Evolutionary conservation across 2,329 filamentous ascomycete genomes (phyloP), one percentile per base, ranked within the genome.

Genomic region (Fusarium domesticum): DNA sequence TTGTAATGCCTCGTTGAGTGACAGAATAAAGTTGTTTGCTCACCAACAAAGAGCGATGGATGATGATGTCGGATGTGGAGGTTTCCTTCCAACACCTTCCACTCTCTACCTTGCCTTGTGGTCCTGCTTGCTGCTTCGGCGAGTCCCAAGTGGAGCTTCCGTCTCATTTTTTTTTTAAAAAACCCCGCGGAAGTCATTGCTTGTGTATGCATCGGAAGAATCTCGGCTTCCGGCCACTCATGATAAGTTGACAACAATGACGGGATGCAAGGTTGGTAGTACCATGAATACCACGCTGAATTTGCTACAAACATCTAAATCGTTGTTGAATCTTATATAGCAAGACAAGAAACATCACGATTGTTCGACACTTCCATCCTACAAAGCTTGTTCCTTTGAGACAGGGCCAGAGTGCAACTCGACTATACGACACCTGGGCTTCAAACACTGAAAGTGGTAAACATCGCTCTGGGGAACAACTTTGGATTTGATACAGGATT

Each of bases 161-260:
- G 58, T 62, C 60, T 59, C 60, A 62, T 57, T 60, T 62, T 63
- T 58, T 60, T 54, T 59, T 55, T 37, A 59, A 53, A 54, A 43
- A 48, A 49, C 54, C 53, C 56, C 56, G 55, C 56, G 50, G 45
- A 45, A 43, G 45, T 45, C 49, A 48, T 37, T 39, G 53, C 43
- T n/a, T n/a, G n/a, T n/a, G n/a, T n/a, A n/a, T n/a, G 18, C 35
- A 19, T 37, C 54, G 54, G 54, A 30, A 55, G 51, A 55, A 54
- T 47, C 39, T 57, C 58, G 54, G 56, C 45, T 50, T 56, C 42
- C 49, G 42, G 39, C 40, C 39, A 50, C 31, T 15, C 15, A 18
- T 25, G 28, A 37, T 37, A 35, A 37, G 30, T 28, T 35, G 39
- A n/a, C 23, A 12, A 28, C 8, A 12, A 11, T 28, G 7, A 28